These are phyloP conservation scores for Carex littledalei DNA, from an alignment of 176 grass and related monocot genomes.

Conservation along the genomic window DNA sequence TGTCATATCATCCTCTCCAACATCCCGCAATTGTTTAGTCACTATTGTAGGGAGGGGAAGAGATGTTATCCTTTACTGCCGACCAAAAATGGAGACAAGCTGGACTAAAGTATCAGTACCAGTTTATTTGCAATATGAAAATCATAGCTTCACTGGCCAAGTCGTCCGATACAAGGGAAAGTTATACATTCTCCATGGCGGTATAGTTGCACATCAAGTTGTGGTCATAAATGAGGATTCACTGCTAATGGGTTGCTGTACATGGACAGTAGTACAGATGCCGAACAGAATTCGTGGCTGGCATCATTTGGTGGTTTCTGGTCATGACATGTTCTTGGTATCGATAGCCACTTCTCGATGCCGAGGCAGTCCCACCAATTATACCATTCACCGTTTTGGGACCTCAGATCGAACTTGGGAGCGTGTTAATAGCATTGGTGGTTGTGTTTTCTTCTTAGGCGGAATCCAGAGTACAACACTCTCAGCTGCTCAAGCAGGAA, in stretches of 20 bases:
- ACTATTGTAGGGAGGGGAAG: background rate
- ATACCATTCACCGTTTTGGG: background rate
- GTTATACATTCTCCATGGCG: background rate
- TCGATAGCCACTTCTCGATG: background rate
- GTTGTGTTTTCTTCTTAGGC: slow-evolving; percentile 2
- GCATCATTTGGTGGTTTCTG: background rate
- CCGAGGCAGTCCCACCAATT: background rate
- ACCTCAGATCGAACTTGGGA: background rate
- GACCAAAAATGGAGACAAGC: background rate
- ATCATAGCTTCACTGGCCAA: background rate
- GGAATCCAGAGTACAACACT: background rate
- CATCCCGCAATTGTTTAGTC: background rate
- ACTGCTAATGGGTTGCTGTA: background rate
- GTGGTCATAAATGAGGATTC: background rate
- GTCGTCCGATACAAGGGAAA: background rate
- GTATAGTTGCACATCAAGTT: background rate
- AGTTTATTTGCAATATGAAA: background rate
- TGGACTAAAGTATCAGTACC: background rate
- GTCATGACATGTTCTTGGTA: background rate
- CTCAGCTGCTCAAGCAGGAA: background rate
- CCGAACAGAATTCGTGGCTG: background rate
- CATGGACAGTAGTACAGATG: background rate
- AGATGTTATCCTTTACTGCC: background rate
- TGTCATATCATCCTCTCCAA: background rate
- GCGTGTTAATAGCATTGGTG: background rate